phyloP scores from a whole-genome alignment of 1,284 basidiomycete genomes.

The Takashimella koratensis region DNA sequence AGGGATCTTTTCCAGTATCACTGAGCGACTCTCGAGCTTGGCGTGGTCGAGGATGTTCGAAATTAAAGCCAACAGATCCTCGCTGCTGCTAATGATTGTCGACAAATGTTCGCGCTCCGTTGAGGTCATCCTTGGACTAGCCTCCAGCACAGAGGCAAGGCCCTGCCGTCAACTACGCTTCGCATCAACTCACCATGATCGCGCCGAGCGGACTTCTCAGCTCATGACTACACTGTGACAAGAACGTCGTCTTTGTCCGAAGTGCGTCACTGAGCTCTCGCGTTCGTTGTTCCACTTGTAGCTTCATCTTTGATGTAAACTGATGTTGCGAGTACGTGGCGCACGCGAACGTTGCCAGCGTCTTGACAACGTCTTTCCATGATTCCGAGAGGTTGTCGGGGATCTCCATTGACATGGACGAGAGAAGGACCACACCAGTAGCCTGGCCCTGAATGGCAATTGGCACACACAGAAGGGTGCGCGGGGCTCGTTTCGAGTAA shows the following conservation, averaged over 20 bases:
- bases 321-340: slow-evolving; percentile 30
- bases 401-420: slow-evolving; percentile 24
- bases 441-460: slow-evolving; percentile 32
- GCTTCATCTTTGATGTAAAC: slow-evolving; percentile 27
- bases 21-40: slow-evolving; percentile 49
- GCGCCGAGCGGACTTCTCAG: slow-evolving; percentile 50
- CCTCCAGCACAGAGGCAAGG: slow-evolving; percentile 45
- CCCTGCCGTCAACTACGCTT: slow-evolving; percentile 24
- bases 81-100: slow-evolving; percentile 49
- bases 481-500: slow-evolving; percentile 24
- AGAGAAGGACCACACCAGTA: slow-evolving; percentile 31
- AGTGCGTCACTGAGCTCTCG: slow-evolving; percentile 31
- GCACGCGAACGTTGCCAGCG: slow-evolving; percentile 36
- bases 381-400: slow-evolving; percentile 18
- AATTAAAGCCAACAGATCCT: slow-evolving; percentile 51
- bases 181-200: slow-evolving; percentile 25
- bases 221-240: slow-evolving; percentile 50
- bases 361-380: slow-evolving; percentile 21
- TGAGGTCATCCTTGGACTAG: slow-evolving; percentile 39
- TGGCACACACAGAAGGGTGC: slow-evolving; percentile 31
- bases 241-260: slow-evolving; percentile 35
- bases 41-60: slow-evolving; percentile 52
- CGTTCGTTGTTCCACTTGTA: slow-evolving; percentile 31
- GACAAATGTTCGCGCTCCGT: slow-evolving; percentile 50
- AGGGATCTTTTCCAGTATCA: slow-evolving; percentile 48